phyloP scores from a whole-genome alignment of 108 stramenopile genomes.

The Fistulifera solaris region DNA sequence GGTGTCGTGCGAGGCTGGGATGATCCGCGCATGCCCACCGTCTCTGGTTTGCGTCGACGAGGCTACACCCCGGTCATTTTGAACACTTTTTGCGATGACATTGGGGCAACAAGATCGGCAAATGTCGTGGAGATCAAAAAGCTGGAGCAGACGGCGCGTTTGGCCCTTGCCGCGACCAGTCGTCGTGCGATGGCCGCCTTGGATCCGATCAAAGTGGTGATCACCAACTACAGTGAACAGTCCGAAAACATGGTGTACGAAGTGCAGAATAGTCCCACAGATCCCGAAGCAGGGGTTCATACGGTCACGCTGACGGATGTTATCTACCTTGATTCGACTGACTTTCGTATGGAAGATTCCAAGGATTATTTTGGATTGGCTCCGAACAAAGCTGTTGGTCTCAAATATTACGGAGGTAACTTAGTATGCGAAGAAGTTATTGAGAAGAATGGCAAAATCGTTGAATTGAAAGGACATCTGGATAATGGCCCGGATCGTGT shows the following conservation, averaged over 20 bases:
- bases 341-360: constrained; percentile 80
- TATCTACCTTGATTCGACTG: constrained; percentile 85
- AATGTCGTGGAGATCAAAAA: constrained; percentile 91
- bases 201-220: constrained; percentile 75
- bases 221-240: constrained; percentile 56
- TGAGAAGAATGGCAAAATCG: constrained; percentile 35
- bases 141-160: constrained; percentile 55
- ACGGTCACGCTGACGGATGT: constrained; percentile 63
- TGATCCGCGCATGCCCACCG: constrained; percentile 98
- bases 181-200: constrained; percentile 88
- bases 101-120: constrained; percentile 89
- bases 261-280: constrained; percentile 81
- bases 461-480: constrained; percentile 53
- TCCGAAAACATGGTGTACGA: constrained; percentile 32
- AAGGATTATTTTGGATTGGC: constrained; percentile 87
- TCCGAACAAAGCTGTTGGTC: constrained; percentile 86
- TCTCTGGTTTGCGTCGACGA: constrained; percentile 87
- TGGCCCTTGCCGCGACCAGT: constrained; percentile 43
- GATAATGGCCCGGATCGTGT: constrained; percentile 43
- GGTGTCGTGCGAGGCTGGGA: constrained; percentile 89
- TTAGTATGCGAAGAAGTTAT: constrained; percentile 60
- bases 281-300: constrained; percentile 72
- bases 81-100: constrained; percentile 91
- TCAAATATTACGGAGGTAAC: constrained; percentile 86
- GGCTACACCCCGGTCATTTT: constrained; percentile 93